Conservation (phyloP, 176 grass and related monocot genomes). For the Oryza nivara region DNA sequence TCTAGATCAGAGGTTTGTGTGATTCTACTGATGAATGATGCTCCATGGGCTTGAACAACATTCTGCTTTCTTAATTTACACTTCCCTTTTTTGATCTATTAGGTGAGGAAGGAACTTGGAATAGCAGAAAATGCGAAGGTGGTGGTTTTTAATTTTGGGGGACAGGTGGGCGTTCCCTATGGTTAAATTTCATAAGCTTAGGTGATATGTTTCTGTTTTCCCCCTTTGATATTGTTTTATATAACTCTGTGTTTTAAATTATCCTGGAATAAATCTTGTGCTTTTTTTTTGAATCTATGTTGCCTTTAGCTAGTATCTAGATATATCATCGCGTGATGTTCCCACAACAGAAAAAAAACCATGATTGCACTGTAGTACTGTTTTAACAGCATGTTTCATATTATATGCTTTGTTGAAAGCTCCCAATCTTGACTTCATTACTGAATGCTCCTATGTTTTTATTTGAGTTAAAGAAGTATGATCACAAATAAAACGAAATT, state of each 20-base stretch:
- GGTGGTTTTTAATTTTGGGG: slow-evolving; percentile 90
- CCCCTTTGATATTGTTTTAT: not conserved
- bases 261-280: slow-evolving; percentile 8
- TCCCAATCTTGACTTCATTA: not conserved
- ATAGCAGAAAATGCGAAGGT: slow-evolving; percentile 73
- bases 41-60: slow-evolving; percentile 9
- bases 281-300: not conserved
- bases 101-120: slow-evolving; percentile 80
- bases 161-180: slow-evolving; percentile 61
- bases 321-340: slow-evolving; percentile 18
- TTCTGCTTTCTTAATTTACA: slow-evolving; percentile 32
- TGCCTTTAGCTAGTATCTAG: not conserved
- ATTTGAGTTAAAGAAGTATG: not conserved
- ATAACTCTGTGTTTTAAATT: not conserved
- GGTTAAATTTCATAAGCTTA: slow-evolving; percentile 14
- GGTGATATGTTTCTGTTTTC: slow-evolving; percentile 9
- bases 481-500: slow-evolving; percentile 21
- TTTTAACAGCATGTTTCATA: slow-evolving; percentile 11
- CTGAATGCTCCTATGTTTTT: slow-evolving; percentile 2
- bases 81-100: slow-evolving; percentile 31
- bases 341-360: not conserved
- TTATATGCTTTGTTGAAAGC: slow-evolving; percentile 12
- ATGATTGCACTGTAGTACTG: not conserved
- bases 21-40: slow-evolving; percentile 8
- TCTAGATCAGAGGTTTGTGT: slow-evolving; percentile 68